A percentile compares a stretch with the other conserved stretches of the same genome.
Evolutionary conservation across 2,329 filamentous ascomycete species (phyloP).

Genomic region (Botryotinia convoluta): DNA sequence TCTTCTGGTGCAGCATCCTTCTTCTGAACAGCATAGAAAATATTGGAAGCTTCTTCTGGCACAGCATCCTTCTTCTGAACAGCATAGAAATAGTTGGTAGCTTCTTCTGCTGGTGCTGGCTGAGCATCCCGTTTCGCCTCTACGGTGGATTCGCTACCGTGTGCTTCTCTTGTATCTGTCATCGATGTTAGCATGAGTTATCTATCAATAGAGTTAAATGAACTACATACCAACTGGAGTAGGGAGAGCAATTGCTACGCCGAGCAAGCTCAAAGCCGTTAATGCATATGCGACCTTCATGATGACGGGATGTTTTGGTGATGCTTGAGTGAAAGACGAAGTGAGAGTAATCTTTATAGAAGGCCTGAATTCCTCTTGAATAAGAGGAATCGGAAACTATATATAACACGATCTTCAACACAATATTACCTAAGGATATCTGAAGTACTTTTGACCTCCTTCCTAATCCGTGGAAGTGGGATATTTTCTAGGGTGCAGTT

Average conservation of each 20-base stretch:
- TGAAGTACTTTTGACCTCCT: slow-evolving; percentile 2
- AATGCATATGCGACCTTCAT: slow-evolving; percentile 12
- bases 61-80: background rate
- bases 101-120: background rate
- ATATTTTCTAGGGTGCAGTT: background rate
- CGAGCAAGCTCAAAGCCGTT: background rate
- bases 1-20: background rate
- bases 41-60: background rate
- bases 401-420: background rate
- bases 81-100: background rate
- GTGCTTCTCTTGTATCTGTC: background rate
- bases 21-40: background rate
- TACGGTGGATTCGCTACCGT: no score
- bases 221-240: background rate
- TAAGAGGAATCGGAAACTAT: background rate
- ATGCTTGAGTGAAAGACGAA: background rate
- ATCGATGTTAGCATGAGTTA: background rate
- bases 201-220: background rate
- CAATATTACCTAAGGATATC: background rate
- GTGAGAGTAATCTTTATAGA: background rate
- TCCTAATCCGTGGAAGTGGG: slow-evolving; percentile 5
- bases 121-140: background rate
- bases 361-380: no score
- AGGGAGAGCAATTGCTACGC: background rate
- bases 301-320: background rate